phyloP scores from a whole-genome alignment of 352 stramenopile species.

The Thraustochytrium striatum region DNA sequence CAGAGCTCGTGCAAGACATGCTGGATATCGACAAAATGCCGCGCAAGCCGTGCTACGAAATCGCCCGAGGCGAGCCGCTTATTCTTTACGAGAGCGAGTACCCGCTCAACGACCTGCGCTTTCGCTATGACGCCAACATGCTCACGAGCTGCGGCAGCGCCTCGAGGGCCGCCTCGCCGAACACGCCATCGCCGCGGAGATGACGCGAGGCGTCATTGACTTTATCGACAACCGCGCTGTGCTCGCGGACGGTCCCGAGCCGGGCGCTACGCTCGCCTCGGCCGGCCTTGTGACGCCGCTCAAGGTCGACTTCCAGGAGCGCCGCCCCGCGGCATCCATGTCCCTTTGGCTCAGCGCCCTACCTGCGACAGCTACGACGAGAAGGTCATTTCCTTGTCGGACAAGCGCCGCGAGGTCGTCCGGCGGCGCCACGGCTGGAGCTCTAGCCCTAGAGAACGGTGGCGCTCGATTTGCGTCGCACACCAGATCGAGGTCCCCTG shows the following conservation, averaged over 20 bases:
- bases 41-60: conserved; percentile 80
- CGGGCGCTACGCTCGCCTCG: not conserved
- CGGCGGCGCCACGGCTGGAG: conserved; percentile 33
- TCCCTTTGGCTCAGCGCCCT: not conserved
- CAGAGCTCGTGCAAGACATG: conserved; percentile 76
- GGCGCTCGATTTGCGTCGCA: too few relatives aligned
- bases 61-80: conserved; percentile 87
- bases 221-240: conserved; percentile 21
- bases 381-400: not conserved
- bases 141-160: conserved; percentile 6
- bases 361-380: conserved; percentile 39
- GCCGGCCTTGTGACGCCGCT: not conserved
- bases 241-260: not conserved
- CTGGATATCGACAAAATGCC: conserved; percentile 78
- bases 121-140: conserved; percentile 58
- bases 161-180: not conserved
- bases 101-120: conserved; percentile 63
- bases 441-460: too few relatives aligned
- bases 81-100: conserved; percentile 96
- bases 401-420: not conserved
- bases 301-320: not conserved
- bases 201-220: conserved; percentile 16
- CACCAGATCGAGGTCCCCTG: too few relatives aligned
- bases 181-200: not conserved
- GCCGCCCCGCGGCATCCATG: not conserved